Evolutionary conservation across 73 alveolate genomes (phyloP).

Genomic region (Paramecium octaurelia): DNA sequence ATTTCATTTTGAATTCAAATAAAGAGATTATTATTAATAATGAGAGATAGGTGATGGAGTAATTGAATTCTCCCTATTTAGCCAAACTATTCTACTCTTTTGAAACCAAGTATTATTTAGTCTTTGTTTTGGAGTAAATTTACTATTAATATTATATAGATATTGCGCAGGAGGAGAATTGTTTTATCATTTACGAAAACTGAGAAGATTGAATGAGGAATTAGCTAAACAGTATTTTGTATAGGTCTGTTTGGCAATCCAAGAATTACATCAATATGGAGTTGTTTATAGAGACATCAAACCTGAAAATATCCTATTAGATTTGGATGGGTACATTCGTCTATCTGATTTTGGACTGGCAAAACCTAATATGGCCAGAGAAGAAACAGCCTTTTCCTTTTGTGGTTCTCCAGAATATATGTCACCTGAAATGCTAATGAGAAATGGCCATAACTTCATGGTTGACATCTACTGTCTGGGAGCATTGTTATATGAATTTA

Average conservation of each 20-base stretch:
- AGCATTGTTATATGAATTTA: constrained; percentile 85
- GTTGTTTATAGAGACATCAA: constrained; percentile 91
- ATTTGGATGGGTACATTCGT: constrained; percentile 80
- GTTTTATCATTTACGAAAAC: constrained; percentile 68
- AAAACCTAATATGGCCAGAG: constrained; percentile 66
- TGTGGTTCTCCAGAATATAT: constrained; percentile 95
- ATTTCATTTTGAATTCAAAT: constrained; percentile 30
- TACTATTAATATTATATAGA: background rate
- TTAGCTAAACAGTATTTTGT: constrained; percentile 81
- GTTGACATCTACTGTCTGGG: constrained; percentile 90
- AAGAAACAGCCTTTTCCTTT: constrained; percentile 68
- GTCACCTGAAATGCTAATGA: constrained; percentile 90
- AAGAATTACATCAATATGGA: constrained; percentile 77
- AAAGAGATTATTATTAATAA: constrained; percentile 27
- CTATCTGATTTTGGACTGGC: constrained; percentile 90
- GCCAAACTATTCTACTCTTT: constrained; percentile 55
- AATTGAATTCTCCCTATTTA: constrained; percentile 49
- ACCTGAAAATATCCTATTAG: constrained; percentile 91
- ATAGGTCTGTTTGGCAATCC: constrained; percentile 80
- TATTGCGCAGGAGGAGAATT: constrained; percentile 77
- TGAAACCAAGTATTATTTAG: constrained; percentile 63
- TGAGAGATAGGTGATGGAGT: constrained; percentile 51
- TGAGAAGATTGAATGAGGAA: constrained; percentile 71
- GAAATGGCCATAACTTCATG: constrained; percentile 72
- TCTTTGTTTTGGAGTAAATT: constrained; percentile 65